Evolutionary conservation across 345 rosid species (phyloP), one percentile per base, ranked within the genome.

Genomic region (Pugionium cornutum): DNA sequence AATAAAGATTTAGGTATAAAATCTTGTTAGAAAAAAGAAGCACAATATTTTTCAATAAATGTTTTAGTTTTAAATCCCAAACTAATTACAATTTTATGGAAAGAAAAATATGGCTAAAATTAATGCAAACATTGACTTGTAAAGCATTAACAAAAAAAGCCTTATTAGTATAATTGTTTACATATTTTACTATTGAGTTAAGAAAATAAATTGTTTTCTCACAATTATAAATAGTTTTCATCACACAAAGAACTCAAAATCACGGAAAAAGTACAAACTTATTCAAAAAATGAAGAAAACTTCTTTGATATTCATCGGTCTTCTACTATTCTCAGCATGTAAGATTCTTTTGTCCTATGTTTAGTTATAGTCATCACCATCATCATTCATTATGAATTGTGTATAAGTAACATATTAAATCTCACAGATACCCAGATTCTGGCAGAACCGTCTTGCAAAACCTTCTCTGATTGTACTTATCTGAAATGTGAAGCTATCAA

Each of bases 241-340:
- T 32, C 41, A 43, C 11, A 39, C 54, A 47, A 60, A 45, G 28
- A 40, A 37, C 5, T 65, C 61, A 53, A 53, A 53, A 43, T 6
- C 43, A 33, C n/a, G 32, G 10, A 53, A 33, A 63, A 28, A 42
- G 9, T 29, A 37, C 36, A 28, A 28, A 11, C 47, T 2, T 34
- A 42, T 42, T 65, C 4, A 42, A 33, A 44, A 55, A 55, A 67
- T 67, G 71, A 27, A 56, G 63, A 56, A 46, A 56, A 0, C 71
- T 11, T 27, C 40, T 56, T 46, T 46, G 40, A 39, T 67, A 6
- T 2, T 56, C 54, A 67, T 67, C n/a, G 56, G 41, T 46, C 10
- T 67, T 56, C 25, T 67, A 18, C 26, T 67, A 28, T 29, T 67
- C 26, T 67, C 64, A 36, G 37, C 71, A 67, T 67, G 56, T 56